Percentiles rank a stretch among this genome's conserved stretches.
Evolutionary conservation across 345 rosid species (phyloP).

Genomic region (Camelina sativa): DNA sequence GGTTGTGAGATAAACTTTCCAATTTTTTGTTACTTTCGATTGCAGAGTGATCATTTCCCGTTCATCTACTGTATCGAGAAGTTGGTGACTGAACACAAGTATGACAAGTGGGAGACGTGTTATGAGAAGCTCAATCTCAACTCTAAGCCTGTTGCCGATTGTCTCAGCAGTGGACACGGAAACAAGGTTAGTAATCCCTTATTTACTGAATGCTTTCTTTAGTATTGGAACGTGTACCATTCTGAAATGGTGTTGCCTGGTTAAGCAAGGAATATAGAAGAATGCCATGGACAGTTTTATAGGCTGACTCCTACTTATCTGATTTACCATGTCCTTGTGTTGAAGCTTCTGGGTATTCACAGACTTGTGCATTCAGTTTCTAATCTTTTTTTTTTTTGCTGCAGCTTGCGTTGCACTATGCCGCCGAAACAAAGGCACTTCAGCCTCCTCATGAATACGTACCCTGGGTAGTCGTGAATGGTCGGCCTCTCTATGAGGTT

Average conservation of each 20-base stretch:
- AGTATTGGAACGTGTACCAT: neutral
- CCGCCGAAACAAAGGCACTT: slow-evolving; percentile 78
- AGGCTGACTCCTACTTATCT: neutral
- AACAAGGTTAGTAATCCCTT: slow-evolving; percentile 52
- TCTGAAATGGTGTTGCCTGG: slow-evolving; percentile 11
- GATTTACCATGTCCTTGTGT: slow-evolving; percentile 15
- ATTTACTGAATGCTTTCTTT: neutral
- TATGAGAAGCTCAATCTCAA: slow-evolving; percentile 62
- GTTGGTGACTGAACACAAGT: slow-evolving; percentile 58
- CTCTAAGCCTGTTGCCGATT: slow-evolving; percentile 59
- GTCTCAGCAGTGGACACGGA: slow-evolving; percentile 68
- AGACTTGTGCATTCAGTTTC: neutral
- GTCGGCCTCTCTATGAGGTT: slow-evolving; percentile 93
- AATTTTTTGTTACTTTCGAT: slow-evolving; percentile 9
- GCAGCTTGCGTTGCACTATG: slow-evolving; percentile 87
- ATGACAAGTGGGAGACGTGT: slow-evolving; percentile 76
- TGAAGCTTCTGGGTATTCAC: neutral
- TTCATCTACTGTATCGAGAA: slow-evolving; percentile 77
- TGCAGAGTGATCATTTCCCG: slow-evolving; percentile 80
- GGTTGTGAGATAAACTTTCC: slow-evolving; percentile 11
- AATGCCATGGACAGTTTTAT: neutral
- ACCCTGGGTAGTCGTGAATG: slow-evolving; percentile 96
- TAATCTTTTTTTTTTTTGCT: slow-evolving; percentile 23
- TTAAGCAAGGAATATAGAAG: neutral
- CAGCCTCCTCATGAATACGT: slow-evolving; percentile 89